phyloP scores from a whole-genome alignment of 139 green algal species.

The Choricystis sp. region DNA sequence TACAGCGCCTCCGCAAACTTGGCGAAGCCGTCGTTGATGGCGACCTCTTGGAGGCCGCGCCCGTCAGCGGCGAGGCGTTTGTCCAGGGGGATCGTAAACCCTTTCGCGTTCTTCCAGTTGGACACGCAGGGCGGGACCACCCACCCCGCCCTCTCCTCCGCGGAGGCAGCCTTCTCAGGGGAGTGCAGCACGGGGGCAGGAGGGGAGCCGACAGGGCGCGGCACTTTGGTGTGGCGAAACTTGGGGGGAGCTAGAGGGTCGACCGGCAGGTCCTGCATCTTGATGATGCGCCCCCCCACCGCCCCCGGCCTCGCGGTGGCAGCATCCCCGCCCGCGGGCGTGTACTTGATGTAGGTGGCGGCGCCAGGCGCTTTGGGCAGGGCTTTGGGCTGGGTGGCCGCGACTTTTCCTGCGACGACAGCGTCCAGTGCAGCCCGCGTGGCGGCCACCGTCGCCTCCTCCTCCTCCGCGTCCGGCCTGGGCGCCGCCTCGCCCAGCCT shows the following conservation, averaged over 20 bases:
- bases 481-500: conserved; percentile 35
- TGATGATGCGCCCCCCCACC: conserved; percentile 82
- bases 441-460: conserved; percentile 39
- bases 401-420: conserved; percentile 60
- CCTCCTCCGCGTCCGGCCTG: conserved; percentile 66
- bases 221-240: conserved; percentile 77
- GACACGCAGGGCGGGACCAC: conserved; percentile 96
- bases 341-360: conserved; percentile 92
- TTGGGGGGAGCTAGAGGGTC: conserved; percentile 96
- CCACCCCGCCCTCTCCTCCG: conserved; percentile 87
- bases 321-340: conserved; percentile 48
- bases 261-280: conserved; percentile 89
- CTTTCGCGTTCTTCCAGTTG: conserved; percentile 97
- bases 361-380: conserved; percentile 49
- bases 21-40: conserved; percentile 90
- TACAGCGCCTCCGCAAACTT: conserved; percentile 84
- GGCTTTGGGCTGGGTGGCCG: conserved; percentile 55
- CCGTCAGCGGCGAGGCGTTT: conserved; percentile 96
- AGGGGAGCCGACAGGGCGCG: conserved; percentile 63
- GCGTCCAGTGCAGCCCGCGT: conserved; percentile 50
- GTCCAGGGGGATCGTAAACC: conserved; percentile 99
- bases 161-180: conserved; percentile 66
- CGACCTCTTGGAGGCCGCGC: conserved; percentile 80
- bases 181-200: conserved; percentile 94
- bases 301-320: conserved; percentile 38